Conservation (phyloP, 2,329 filamentous ascomycete genomes). For the Lasiodiplodia citricola region DNA sequence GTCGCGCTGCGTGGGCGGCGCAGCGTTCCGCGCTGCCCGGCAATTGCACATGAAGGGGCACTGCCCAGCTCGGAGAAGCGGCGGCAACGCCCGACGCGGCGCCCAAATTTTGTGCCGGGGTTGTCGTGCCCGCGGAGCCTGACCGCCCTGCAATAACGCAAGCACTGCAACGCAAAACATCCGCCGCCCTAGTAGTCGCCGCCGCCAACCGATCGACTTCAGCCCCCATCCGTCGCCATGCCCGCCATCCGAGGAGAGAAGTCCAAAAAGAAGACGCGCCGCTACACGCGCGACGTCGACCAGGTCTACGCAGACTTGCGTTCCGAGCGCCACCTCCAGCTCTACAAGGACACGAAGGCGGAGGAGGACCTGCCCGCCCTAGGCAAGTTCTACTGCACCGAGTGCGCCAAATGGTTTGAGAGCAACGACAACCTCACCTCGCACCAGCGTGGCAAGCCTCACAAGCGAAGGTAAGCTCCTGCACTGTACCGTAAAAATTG, state of each 20-base stretch:
- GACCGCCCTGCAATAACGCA: constrained; percentile 24
- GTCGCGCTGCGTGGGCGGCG: constrained; percentile 1
- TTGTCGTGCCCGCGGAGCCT: not conserved
- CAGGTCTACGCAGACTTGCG: constrained; percentile 85
- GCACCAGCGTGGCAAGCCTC: constrained; percentile 86
- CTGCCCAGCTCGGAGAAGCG: not conserved
- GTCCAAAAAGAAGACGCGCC: constrained; percentile 56
- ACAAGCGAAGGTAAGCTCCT: constrained; percentile 76
- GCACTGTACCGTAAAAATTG: not conserved
- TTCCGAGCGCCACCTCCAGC: constrained; percentile 77
- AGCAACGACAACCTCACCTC: constrained; percentile 74
- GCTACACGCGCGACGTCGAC: constrained; percentile 78
- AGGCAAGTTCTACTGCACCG: constrained; percentile 84
- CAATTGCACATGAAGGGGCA: not conserved
- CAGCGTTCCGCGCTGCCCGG: constrained; percentile 4
- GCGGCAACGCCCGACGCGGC: constrained; percentile 11
- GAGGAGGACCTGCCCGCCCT: constrained; percentile 86
- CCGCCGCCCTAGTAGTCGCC: constrained; percentile 35
- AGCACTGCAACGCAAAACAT: constrained; percentile 27
- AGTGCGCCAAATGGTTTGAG: constrained; percentile 98
- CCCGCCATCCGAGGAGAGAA: constrained; percentile 56
- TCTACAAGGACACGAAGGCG: constrained; percentile 79
- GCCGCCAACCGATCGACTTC: not conserved
- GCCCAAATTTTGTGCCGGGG: constrained; percentile 1
- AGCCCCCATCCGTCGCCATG: constrained; percentile 43